phyloP scores from a whole-genome alignment of 805 yeast genomes.

The Candida adriatica region DNA sequence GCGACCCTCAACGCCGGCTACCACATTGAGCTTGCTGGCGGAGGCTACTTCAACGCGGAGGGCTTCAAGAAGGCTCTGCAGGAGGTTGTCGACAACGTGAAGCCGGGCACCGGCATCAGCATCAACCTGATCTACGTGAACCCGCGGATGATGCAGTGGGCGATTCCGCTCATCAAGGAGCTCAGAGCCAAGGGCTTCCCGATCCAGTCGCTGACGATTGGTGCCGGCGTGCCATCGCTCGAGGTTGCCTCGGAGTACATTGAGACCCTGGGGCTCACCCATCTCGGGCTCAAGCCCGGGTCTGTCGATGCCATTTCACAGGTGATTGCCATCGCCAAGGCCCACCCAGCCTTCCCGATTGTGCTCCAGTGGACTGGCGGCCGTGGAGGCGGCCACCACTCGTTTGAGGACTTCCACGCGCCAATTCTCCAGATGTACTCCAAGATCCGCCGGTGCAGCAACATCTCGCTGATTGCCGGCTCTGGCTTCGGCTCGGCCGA shows the following conservation, averaged over 20 bases:
- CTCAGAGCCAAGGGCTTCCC: conserved; percentile 92
- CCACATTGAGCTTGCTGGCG: conserved; percentile 97
- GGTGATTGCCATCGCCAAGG: conserved; percentile 84
- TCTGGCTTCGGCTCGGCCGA: conserved; percentile 97
- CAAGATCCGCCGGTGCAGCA: conserved; percentile 83
- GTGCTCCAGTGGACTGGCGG: conserved; percentile 99
- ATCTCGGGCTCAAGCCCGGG: conserved; percentile 96
- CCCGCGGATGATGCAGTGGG: conserved; percentile 98
- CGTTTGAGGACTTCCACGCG: conserved; percentile 98
- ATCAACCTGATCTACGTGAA: conserved; percentile 91
- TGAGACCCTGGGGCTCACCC: conserved; percentile 84
- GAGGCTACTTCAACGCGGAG: conserved; percentile 84
- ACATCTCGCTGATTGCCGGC: conserved; percentile 91
- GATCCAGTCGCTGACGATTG: conserved; percentile 90
- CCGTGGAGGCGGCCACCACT: conserved; percentile 99
- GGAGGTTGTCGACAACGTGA: conserved; percentile 57
- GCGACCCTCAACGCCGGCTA: conserved; percentile 95
- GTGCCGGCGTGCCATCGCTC: conserved; percentile 98
- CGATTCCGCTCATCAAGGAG: conserved; percentile 88
- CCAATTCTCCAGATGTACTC: conserved; percentile 95
- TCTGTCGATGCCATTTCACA: conserved; percentile 88
- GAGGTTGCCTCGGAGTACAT: conserved; percentile 98
- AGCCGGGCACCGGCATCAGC: conserved; percentile 87
- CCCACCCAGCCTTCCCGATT: conserved; percentile 94
- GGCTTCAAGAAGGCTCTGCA: conserved; percentile 72